Percentiles rank a stretch among this genome's conserved stretches.
Evolutionary conservation across 257 asterid genomes (phyloP).

Genomic region (Przewalskia tangutica): DNA sequence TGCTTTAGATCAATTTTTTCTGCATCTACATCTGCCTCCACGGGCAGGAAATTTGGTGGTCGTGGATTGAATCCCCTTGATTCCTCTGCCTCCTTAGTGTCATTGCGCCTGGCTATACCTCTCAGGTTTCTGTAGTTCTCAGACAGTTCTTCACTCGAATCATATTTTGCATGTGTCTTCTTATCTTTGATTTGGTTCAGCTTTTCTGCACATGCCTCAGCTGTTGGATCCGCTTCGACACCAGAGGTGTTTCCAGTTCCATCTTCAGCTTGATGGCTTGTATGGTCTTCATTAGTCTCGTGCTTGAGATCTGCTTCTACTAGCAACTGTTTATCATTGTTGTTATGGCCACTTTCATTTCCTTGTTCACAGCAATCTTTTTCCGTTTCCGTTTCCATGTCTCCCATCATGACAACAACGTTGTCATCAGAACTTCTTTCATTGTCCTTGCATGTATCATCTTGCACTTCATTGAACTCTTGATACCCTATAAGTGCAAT

Average conservation of each 20-base stretch:
- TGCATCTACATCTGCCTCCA: conserved; percentile 50
- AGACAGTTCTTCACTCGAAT: conserved; percentile 1
- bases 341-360: neutral
- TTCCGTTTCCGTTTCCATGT: neutral
- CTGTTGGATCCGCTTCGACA: neutral
- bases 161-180: neutral
- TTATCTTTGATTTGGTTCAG: conserved; percentile 1
- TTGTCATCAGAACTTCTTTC: neutral
- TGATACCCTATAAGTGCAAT: neutral
- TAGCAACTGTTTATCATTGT: neutral
- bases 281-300: neutral
- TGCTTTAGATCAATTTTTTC: conserved; percentile 80
- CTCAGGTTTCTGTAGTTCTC: conserved; percentile 9
- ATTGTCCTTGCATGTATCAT: neutral
- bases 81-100: conserved; percentile 27
- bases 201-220: neutral
- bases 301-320: neutral
- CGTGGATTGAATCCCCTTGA: conserved; percentile 51
- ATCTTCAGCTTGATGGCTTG: neutral
- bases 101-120: conserved; percentile 23
- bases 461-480: conserved; percentile 3
- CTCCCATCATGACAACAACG: neutral
- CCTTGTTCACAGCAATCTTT: neutral
- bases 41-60: conserved; percentile 57
- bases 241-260: neutral